Percentiles rank a stretch among this genome's conserved stretches.
These are phyloP conservation scores for Cryptosporidium canis DNA, from an alignment of 169 alveolate genomes.

Conservation along the genomic window DNA sequence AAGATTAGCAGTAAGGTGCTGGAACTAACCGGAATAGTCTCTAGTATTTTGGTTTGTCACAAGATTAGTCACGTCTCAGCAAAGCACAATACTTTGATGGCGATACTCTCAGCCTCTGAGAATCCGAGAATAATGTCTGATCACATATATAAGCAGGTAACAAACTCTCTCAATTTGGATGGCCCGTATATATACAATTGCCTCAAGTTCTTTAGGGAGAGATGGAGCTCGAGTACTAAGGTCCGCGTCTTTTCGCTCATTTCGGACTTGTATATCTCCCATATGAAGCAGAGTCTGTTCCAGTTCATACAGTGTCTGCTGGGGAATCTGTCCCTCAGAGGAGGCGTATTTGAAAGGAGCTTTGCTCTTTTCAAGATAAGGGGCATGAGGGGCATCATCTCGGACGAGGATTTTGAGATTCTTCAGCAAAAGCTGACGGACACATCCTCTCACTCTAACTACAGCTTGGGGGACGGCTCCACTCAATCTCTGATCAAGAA, in stretches of 20 bases:
- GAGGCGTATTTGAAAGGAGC: slow-evolving; percentile 61
- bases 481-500: slow-evolving; percentile 17
- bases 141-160: slow-evolving; percentile 20
- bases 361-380: slow-evolving; percentile 47
- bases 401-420: slow-evolving; percentile 27
- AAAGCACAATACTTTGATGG: slow-evolving; percentile 22
- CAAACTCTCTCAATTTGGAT: slow-evolving; percentile 18
- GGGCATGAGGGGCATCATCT: slow-evolving; percentile 26
- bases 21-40: slow-evolving; percentile 28
- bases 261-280: slow-evolving; percentile 28
- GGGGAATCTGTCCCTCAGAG: slow-evolving; percentile 10
- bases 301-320: slow-evolving; percentile 30
- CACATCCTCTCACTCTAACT: slow-evolving; percentile 7
- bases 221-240: slow-evolving; percentile 28
- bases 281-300: slow-evolving; percentile 43
- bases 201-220: slow-evolving; percentile 26
- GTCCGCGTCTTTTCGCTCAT: slow-evolving; percentile 23
- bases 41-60: slow-evolving; percentile 9
- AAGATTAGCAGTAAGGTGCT: not conserved
- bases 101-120: slow-evolving; percentile 53
- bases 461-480: not conserved
- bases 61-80: not conserved
- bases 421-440: slow-evolving; percentile 45
- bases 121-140: slow-evolving; percentile 37
- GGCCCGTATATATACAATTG: slow-evolving; percentile 51